Evolutionary conservation across 176 grass and related monocot species (phyloP).

Genomic region (Melocanna baccifera): DNA sequence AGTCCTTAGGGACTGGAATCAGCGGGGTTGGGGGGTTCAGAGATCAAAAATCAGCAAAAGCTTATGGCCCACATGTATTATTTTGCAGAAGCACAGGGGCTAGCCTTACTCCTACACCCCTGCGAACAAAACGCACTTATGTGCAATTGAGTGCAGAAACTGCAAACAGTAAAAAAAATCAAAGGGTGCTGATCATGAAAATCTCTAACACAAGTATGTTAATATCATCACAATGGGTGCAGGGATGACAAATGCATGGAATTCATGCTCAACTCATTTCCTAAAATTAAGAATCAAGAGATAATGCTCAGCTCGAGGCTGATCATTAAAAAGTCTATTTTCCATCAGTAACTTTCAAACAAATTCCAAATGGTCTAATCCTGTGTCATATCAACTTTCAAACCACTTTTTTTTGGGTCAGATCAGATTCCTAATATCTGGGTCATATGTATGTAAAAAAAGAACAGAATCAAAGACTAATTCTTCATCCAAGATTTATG

Average conservation of each 20-base stretch:
- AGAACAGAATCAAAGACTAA: not conserved
- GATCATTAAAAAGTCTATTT: not conserved
- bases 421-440: not conserved
- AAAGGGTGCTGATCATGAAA: not conserved
- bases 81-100: not conserved
- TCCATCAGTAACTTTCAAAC: no score
- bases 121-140: not conserved
- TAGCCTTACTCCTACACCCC: not conserved
- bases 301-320: not conserved
- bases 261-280: not conserved
- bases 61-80: not conserved
- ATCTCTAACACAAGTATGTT: not conserved
- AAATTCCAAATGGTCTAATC: not conserved
- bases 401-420: not conserved
- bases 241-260: not conserved
- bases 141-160: not conserved
- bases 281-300: not conserved
- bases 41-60: conserved; percentile 1
- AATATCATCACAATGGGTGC: not conserved
- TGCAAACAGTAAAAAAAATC: not conserved
- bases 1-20: not conserved
- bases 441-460: not conserved
- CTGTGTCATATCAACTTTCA: not conserved
- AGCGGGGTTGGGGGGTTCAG: not conserved
- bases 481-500: not conserved